Base-by-base conservation (phyloP, 768 basidiomycete species). In the Daedaleopsis sinensis region DNA sequence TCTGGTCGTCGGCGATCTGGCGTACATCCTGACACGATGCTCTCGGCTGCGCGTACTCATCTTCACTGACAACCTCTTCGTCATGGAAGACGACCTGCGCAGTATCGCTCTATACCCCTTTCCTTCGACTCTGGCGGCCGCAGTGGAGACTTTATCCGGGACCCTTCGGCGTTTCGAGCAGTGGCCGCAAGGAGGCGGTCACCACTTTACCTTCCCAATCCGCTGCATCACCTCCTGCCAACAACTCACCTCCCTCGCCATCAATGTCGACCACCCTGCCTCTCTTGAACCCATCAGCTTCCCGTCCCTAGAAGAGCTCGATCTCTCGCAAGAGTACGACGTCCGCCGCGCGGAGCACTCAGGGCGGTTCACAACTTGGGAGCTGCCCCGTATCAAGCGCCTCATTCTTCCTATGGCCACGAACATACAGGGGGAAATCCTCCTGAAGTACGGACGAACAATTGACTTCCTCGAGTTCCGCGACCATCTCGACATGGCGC, bases 51-150 rank as follows among this genome's bases (percentile, higher is more conserved):
- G 48, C 19, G 37, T 47, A 35, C 48, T 57, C 6, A 18, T 51
- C n/a, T 57, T 57, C 56, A 57, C 56, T 2, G 56, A 57, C 47
- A 57, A 13, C 36, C 48, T 50, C 47, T 57, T 57, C 36, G n/a
- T 36, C 11, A 50, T 50, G 56, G 56, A 57, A 32, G 56, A 49
- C 21, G 37, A 49, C 37, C 21, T 50, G 4, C 48, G 49, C 6
- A 32, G 47, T 9, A 19, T 57, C 21, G 47, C 16, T 1, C 36
- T 50, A 12, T 50, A 50, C 47, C 36, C 47, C 3, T 57, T 57
- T 46, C 56, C 47, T n/a, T 15, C 35, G 21, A 16, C 24, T 6
- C 19, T 57, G 13, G 35, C 36, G 7, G 12, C 19, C 5, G 56
- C 48, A 19, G 39, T 57, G n/a, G 15, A 16, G 23, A 19, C 36